phyloP scores from a whole-genome alignment of 805 yeast species.

The Candida ortonii region DNA sequence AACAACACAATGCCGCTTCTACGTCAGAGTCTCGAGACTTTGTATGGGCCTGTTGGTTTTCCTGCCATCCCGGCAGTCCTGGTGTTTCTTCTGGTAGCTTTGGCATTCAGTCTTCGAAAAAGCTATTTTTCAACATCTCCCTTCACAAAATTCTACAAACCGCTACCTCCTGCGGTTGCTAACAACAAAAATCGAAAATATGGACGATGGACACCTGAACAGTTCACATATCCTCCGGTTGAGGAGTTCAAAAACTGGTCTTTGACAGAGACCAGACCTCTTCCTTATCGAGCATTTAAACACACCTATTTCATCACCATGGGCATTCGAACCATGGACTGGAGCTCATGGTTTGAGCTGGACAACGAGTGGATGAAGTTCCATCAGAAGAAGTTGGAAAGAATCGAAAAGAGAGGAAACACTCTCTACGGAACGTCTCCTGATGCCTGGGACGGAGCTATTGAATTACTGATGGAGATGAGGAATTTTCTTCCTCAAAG shows the following conservation, averaged over 20 bases:
- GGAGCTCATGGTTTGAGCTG: constrained; percentile 62
- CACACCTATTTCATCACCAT: constrained; percentile 63
- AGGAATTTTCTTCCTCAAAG: constrained; percentile 51
- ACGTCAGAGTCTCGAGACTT: constrained; percentile 6
- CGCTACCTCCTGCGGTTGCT: constrained; percentile 35
- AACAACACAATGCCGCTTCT: constrained; percentile 9
- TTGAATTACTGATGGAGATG: constrained; percentile 54
- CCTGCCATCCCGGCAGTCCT: constrained; percentile 2
- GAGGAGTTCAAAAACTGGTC: constrained; percentile 48
- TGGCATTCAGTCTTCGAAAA: constrained; percentile 1
- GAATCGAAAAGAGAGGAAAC: constrained; percentile 45
- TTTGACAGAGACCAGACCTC: constrained; percentile 46
- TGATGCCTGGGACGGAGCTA: constrained; percentile 51
- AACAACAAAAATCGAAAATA: constrained; percentile 44
- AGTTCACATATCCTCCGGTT: constrained; percentile 49
- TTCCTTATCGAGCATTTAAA: constrained; percentile 66
- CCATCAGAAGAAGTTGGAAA: constrained; percentile 49
- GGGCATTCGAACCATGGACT: constrained; percentile 66
- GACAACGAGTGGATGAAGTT: constrained; percentile 63
- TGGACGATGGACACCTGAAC: constrained; percentile 56
- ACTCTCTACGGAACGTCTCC: constrained; percentile 51
- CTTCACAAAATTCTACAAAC: constrained; percentile 23
- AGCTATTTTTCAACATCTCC: constrained; percentile 3
- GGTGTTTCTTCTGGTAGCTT: constrained; percentile 1
- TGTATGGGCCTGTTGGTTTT: constrained; percentile 8